A percentile compares a stretch with the other conserved stretches of the same genome.
Evolutionary conservation across 371 early-diverging fungal species (phyloP).

Genomic region (Mucor plumbeus): DNA sequence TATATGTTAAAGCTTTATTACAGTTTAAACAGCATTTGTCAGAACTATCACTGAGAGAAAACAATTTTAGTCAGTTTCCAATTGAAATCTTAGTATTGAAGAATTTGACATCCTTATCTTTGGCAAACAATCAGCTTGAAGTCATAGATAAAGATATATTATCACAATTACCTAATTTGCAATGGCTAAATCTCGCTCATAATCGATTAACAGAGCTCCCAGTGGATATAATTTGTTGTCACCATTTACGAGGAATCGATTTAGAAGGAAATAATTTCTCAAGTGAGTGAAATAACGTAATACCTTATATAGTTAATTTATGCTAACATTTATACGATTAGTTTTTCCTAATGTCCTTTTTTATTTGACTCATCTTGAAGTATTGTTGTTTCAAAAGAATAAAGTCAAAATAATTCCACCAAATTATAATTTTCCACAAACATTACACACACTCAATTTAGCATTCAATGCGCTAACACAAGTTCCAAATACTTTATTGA

Average conservation of each 20-base stretch:
- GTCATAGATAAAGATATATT: slow-evolving; percentile 28
- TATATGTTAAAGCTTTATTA: slow-evolving; percentile 23
- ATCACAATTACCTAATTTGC: slow-evolving; percentile 25
- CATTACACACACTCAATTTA: slow-evolving; percentile 50
- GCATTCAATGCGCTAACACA: slow-evolving; percentile 50
- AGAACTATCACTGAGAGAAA: slow-evolving; percentile 55
- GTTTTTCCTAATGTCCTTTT: slow-evolving; percentile 58
- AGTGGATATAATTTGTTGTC: slow-evolving; percentile 53
- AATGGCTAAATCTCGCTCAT: slow-evolving; percentile 40
- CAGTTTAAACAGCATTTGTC: slow-evolving; percentile 25
- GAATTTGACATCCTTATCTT: slow-evolving; percentile 67
- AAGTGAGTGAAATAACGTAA: slow-evolving; percentile 16
- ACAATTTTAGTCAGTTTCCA: slow-evolving; percentile 56
- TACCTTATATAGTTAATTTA: neutral
- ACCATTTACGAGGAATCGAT: slow-evolving; percentile 65
- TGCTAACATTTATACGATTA: neutral
- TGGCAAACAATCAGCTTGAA: slow-evolving; percentile 64
- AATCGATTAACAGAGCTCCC: slow-evolving; percentile 51
- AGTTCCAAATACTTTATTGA: slow-evolving; percentile 53
- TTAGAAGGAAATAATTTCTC: slow-evolving; percentile 63
- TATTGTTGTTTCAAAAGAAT: slow-evolving; percentile 56
- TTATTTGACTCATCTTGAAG: slow-evolving; percentile 37
- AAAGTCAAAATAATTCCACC: slow-evolving; percentile 38
- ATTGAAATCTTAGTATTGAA: slow-evolving; percentile 57
- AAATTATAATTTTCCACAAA: slow-evolving; percentile 34